Evolutionary conservation across 805 yeast species (phyloP).

Genomic region (Metschnikowia cerradonensis): DNA sequence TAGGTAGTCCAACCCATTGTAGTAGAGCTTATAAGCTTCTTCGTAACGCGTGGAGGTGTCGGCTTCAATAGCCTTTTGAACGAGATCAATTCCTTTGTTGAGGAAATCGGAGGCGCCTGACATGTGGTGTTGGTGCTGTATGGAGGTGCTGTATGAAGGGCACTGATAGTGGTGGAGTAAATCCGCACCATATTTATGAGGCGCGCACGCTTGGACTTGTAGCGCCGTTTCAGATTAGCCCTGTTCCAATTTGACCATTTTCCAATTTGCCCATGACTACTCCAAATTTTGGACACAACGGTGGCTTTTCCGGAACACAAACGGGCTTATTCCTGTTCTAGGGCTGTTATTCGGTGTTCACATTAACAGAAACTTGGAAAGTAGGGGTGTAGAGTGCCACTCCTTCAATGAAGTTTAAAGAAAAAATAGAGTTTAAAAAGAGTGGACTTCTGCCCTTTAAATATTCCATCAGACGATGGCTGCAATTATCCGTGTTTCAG

Average conservation of each 20-base stretch:
- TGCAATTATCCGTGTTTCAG: not conserved
- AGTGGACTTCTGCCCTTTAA: not conserved
- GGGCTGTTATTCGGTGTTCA: no score
- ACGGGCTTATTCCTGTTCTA: no score
- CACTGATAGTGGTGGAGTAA: not conserved
- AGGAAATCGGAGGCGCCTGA: conserved; percentile 61
- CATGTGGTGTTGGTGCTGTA: conserved; percentile 14
- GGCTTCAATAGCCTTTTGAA: conserved; percentile 91
- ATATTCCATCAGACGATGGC: not conserved
- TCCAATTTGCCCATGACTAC: not conserved
- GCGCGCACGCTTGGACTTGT: not conserved
- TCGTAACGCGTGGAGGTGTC: conserved; percentile 87
- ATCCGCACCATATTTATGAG: conserved; percentile 2
- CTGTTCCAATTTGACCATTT: not conserved
- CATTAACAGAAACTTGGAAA: not conserved
- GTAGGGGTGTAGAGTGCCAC: not conserved
- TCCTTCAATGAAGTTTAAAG: not conserved
- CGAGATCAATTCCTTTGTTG: conserved; percentile 90
- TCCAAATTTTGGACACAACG: not conserved
- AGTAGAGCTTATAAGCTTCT: conserved; percentile 90
- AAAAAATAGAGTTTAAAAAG: not conserved
- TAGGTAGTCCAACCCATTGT: conserved; percentile 88
- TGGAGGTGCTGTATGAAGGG: not conserved
- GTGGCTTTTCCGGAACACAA: no score
- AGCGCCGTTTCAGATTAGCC: not conserved